Evolutionary conservation across 495 filamentous ascomycete genomes (phyloP), one percentile per base, ranked within the genome.

Genomic region (Thermothielavioides terrestris): DNA sequence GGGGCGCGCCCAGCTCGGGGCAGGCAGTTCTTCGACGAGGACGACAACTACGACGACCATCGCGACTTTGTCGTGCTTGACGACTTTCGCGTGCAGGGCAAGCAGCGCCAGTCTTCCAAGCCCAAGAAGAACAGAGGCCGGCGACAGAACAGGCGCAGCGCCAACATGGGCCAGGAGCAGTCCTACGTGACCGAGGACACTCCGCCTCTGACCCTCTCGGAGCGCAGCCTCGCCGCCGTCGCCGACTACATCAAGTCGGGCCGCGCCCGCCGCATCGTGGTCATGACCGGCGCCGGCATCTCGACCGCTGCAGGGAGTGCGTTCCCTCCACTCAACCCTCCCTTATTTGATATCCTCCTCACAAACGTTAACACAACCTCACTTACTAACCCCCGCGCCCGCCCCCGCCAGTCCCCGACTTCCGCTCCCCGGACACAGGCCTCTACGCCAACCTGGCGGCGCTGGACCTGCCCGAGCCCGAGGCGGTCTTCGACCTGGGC

Each of bases 391-490:
- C n/a, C n/a, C n/a, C n/a, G n/a, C n/a, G n/a, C n/a, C n/a, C 64
- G 14, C 69, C 57, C 25, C 67, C 68, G 10, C n/a, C 21, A 74
- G 71, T 89, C 39, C 85, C 85, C 42, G 85, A 89, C 63, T 89
- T 89, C 65, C 77, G 85, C 43, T 85, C 82, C 6, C 84, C 85
- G 42, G 79, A 80, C 18, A 88, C 85, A 6, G 85, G 85, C 4
- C 74, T 89, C 7, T 89, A 89, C 58, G 80, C 87, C 61, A 96
- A 97, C 60, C 78, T 97, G 11, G 83, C 84, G 11, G 76, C 81
- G 42, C 78, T 97, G 28, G 79, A 92, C 46, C 76, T 97, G 2
- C 88, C 89, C 3, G 84, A 89, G 59, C 82, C 90, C 9, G 78
- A 82, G 60, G 77, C 77, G 20, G 77, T 89, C 22, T 95, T 96